These are phyloP conservation scores for Cutaneotrichosporon sp. DNA, from an alignment of 1,284 basidiomycete species.

Conservation along the genomic window DNA sequence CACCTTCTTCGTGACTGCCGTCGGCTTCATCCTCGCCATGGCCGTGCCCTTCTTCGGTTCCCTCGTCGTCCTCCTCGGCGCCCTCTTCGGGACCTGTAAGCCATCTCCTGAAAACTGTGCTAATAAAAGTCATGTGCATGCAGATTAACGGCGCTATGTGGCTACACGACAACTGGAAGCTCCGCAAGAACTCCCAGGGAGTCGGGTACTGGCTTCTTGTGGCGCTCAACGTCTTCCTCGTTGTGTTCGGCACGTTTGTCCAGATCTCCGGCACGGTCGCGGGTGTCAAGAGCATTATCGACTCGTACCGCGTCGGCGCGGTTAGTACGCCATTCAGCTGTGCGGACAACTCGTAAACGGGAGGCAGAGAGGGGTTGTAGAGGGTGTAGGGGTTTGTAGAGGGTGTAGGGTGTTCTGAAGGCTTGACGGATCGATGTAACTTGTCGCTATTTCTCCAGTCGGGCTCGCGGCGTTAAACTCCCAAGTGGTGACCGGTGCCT, in stretches of 20 bases:
- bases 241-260: conserved; percentile 34
- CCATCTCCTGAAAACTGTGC: background rate
- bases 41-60: conserved; percentile 42
- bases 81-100: conserved; percentile 28
- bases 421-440: no score
- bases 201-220: conserved; percentile 25
- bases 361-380: no score
- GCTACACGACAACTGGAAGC: conserved; percentile 36
- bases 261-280: conserved; percentile 32
- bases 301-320: conserved; percentile 38
- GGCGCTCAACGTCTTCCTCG: conserved; percentile 32
- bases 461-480: no score
- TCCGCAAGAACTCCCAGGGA: conserved; percentile 8
- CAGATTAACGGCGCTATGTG: no score
- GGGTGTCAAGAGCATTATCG: conserved; percentile 32
- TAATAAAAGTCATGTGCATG: conserved; percentile 28
- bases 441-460: no score
- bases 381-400: no score
- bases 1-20: conserved; percentile 41
- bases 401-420: no score
- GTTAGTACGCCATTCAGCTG: conserved; percentile 45
- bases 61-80: conserved; percentile 36
- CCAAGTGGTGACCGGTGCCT: no score
- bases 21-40: conserved; percentile 61
- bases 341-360: conserved; percentile 33